Conservation (phyloP, 192 early-diverging fungal species). For the Allomyces javanicus region DNA sequence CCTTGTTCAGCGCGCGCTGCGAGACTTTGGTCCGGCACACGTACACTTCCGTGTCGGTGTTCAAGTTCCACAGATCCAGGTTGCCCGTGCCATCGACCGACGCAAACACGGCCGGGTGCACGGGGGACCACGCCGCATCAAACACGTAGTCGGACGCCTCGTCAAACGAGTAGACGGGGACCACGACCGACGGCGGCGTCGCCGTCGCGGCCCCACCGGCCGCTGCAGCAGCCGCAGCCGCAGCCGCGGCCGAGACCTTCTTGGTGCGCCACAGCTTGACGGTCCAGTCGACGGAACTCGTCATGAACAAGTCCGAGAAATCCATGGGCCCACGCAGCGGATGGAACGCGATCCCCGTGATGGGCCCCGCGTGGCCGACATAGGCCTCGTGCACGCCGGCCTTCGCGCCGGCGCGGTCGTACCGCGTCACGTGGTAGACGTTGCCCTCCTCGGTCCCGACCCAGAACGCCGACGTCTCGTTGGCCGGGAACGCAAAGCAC, state of each 20-base stretch:
- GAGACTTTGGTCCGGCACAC: constrained; percentile 10
- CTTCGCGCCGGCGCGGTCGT: constrained; percentile 87
- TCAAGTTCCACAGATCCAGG: constrained; percentile 88
- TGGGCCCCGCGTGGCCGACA: constrained; percentile 65
- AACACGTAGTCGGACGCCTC: constrained; percentile 89
- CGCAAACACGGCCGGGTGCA: constrained; percentile 86
- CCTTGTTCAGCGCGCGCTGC: constrained; percentile 68
- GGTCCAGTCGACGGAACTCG: constrained; percentile 89
- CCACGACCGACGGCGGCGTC: constrained; percentile 19
- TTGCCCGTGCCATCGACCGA: constrained; percentile 74
- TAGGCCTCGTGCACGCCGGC: constrained; percentile 90
- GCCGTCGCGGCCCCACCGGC: constrained; percentile 6
- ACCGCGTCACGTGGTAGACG: constrained; percentile 86
- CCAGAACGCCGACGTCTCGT: constrained; percentile 82
- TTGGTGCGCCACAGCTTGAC: constrained; percentile 83
- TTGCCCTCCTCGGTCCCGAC: constrained; percentile 91
- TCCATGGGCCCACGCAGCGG: constrained; percentile 57
- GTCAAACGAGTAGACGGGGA: constrained; percentile 70
- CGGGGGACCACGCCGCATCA: constrained; percentile 93
- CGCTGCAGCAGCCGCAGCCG: not conserved
- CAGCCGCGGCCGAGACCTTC: constrained; percentile 16
- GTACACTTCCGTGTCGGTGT: constrained; percentile 61
- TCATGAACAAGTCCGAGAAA: constrained; percentile 82
- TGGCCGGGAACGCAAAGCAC: constrained; percentile 69
- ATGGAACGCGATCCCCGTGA: constrained; percentile 84